Base-by-base conservation (phyloP, 2,329 filamentous ascomycete genomes). In the Pseudovirgaria hyperparasitica region DNA sequence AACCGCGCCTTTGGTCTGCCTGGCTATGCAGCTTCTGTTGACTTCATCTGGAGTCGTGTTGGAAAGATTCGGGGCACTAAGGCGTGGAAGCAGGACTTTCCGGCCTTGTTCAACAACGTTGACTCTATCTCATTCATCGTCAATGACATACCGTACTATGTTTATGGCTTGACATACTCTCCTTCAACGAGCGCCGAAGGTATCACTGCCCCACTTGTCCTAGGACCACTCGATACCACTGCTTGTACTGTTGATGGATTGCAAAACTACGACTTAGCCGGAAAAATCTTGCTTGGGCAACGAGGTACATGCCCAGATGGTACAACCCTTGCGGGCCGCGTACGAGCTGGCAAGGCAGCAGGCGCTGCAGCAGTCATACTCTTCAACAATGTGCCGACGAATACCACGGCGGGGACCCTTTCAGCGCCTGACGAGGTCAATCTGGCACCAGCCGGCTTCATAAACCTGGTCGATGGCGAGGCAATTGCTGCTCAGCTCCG, bases 1-100 rank as follows among this genome's bases (percentile, higher is more conserved):
- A 73, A 72, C 46, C 60, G 70, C 26, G 70, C 70, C 5, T 73
- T 71, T 31, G 70, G 71, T 9, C 52, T 66, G 7, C 66, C 68
- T 1, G 71, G 71, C 9, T 75, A 64, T 55, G 59, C 62, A 26
- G 70, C 67, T 2, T 73, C 69, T 0, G 48, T 67, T 11, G 66
- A 75, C 38, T 74, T 65, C 40, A 51, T 75, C 30, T 53, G 69
- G 5, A 60, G 62, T 28, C 61, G 63, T 17, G 51, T 64, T 6
- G 54, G 54, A 16, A 54, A 58, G n/a, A 50, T 57, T 8, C 41
- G 40, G 15, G 41, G 46, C 29, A 48, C 45, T 34, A 38, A 32
- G n/a, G 50, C 48, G 14, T 67, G 62, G 58, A 58, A 56, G 21
- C 62, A 66, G 27, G 55, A 64, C 28, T 67, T 68, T 34, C 52